phyloP scores from a whole-genome alignment of 345 rosid species.

The Hibiscus tridactylites region DNA sequence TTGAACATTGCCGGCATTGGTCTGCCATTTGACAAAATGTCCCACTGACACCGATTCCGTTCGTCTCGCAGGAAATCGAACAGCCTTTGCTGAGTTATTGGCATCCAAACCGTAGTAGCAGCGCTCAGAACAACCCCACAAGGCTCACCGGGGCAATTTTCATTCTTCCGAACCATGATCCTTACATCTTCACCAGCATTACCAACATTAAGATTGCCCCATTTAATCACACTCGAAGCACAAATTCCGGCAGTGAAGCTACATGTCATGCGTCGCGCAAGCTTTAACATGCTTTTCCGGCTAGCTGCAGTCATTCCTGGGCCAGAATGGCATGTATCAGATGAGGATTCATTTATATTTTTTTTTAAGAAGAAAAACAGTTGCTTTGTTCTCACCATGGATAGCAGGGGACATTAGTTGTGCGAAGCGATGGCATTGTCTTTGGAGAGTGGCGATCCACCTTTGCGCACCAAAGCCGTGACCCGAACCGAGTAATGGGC shows the following conservation, averaged over 20 bases:
- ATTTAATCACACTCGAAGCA: conserved; percentile 41
- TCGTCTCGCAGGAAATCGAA: conserved; percentile 52
- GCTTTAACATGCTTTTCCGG: conserved; percentile 49
- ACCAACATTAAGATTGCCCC: conserved; percentile 49
- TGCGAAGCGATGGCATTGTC: conserved; percentile 53
- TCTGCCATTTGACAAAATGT: conserved; percentile 54
- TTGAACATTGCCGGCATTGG: conserved; percentile 63
- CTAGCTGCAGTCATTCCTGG: conserved; percentile 22
- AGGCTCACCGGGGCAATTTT: conserved; percentile 57
- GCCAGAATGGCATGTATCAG: background rate
- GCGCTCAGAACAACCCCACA: conserved; percentile 57
- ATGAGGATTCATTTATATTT: background rate
- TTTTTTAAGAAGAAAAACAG: background rate
- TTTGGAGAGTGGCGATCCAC: conserved; percentile 62
- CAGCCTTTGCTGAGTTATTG: conserved; percentile 41
- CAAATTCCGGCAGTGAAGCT: conserved; percentile 58
- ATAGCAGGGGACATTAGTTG: conserved; percentile 47
- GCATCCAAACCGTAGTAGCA: conserved; percentile 62
- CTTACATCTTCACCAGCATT: conserved; percentile 52
- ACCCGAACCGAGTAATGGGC: conserved; percentile 46
- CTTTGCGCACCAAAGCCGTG: conserved; percentile 64
- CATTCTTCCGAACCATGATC: conserved; percentile 53
- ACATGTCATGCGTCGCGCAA: conserved; percentile 56
- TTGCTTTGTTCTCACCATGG: conserved; percentile 31
- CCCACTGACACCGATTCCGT: conserved; percentile 57